Evolutionary conservation across 2,329 filamentous ascomycete genomes (phyloP), one percentile per base, ranked within the genome.

Genomic region (Diaporthe helianthi): DNA sequence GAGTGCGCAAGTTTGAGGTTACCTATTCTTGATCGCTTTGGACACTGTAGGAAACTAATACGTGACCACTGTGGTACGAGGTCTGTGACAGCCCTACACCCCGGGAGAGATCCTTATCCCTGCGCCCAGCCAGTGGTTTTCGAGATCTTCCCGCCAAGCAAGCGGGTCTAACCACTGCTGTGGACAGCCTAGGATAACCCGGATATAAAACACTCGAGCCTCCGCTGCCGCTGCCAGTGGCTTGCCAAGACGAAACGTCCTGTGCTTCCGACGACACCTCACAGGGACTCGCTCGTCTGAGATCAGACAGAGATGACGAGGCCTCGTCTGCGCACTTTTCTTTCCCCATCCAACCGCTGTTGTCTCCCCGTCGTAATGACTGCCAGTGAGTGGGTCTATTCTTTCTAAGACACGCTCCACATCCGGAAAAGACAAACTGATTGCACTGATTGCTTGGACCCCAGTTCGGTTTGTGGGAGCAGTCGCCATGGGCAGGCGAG

Each of bases 161-260:
- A 63, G 58, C 44, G 58, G 58, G 58, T 63, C 58, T 63, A 63
- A 49, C 58, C 44, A 49, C 17, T 26, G 13, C 31, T 36, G 29
- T 49, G 44, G 58, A 49, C 58, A 61, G 58, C 41, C 58, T 12
- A 61, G 58, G 58, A 61, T 61, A 31, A 26, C 55, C 55, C 38
- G 55, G 55, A 17, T 17, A 17, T 24, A 26, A 49, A 12, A n/a
- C 41, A 47, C 44, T 33, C 26, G 58, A 49, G 58, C 44, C 44
- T 54, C 68, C 68, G 63, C 54, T 54, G 47, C 55, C 47, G 64
- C 66, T 52, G 49, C 52, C 68, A 65, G 63, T 33, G 41, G 52
- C 55, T 33, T 55, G 63, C 68, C 52, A 67, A 69, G 68, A 54
- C 68, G 68, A 69, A 67, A 69, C 68, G 64, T 67, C 67, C 46